Evolutionary conservation across 495 filamentous ascomycete species (phyloP).

Genomic region (Trichocladium uniseriatum): DNA sequence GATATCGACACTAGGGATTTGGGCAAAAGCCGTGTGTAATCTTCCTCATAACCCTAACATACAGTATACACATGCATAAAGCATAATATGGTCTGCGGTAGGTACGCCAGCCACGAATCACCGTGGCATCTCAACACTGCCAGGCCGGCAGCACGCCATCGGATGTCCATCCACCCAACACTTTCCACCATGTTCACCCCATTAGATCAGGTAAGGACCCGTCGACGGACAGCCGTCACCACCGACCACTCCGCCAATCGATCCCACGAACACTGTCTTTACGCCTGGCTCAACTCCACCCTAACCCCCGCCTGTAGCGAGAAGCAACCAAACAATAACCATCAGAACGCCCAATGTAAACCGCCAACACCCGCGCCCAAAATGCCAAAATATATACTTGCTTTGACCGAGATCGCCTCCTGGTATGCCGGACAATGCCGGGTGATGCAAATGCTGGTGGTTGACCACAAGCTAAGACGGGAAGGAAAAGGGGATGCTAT

Average conservation of each 20-base stretch:
- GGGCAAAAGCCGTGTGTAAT: neutral
- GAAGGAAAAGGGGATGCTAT: neutral
- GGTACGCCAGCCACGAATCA: conserved; percentile 5
- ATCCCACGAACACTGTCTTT: neutral
- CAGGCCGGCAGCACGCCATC: neutral
- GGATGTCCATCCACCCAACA: neutral
- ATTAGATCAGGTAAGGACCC: too few species aligned
- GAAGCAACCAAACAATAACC: neutral
- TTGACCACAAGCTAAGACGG: conserved; percentile 1
- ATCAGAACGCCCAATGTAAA: neutral
- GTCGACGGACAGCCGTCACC: too few species aligned
- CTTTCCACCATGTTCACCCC: neutral
- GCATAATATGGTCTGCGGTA: conserved; percentile 19
- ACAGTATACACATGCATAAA: conserved; percentile 27
- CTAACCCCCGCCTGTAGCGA: neutral
- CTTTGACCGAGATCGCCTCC: conserved; percentile 1
- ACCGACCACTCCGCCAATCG: too few species aligned
- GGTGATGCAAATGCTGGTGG: conserved; percentile 7
- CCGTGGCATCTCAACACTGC: neutral
- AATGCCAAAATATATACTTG: conserved; percentile 9
- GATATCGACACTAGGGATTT: too few species aligned
- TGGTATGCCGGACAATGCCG: conserved; percentile 8
- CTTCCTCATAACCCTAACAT: conserved; percentile 24
- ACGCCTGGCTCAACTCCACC: neutral
- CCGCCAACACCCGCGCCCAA: neutral